Percentiles rank a stretch among this genome's conserved stretches.
Evolutionary conservation across 2,329 filamentous ascomycete species (phyloP).

Genomic region (Paecilomyces variotii): DNA sequence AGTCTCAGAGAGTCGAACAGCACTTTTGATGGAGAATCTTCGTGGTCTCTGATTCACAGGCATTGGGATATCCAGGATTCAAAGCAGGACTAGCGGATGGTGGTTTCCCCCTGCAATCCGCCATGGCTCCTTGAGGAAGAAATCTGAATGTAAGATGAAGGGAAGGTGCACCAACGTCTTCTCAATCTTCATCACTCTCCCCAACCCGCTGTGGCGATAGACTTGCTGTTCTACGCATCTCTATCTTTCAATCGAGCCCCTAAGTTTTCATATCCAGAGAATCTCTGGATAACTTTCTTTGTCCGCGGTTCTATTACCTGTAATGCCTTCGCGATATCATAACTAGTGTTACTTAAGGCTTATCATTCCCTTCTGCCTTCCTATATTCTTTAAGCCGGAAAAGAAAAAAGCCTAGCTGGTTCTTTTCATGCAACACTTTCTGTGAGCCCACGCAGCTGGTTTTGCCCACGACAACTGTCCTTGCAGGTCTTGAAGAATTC

Average conservation of each 20-base stretch:
- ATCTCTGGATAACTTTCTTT: background rate
- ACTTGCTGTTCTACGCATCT: background rate
- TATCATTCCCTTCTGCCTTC: background rate
- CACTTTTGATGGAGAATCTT: background rate
- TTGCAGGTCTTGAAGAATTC: background rate
- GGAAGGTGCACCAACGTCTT: slow-evolving; percentile 1
- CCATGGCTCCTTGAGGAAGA: background rate
- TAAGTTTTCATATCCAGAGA: background rate
- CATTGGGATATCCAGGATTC: background rate
- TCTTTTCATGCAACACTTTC: background rate
- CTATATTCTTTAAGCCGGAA: background rate
- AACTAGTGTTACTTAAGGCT: background rate
- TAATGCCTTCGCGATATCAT: background rate
- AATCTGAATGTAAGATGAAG: background rate
- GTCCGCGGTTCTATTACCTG: background rate
- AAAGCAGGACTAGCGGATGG: background rate
- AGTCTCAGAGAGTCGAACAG: background rate
- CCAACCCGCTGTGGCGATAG: background rate
- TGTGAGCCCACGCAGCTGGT: background rate
- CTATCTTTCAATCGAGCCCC: background rate
- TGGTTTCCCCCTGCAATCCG: background rate
- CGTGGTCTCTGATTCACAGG: background rate
- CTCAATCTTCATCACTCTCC: background rate
- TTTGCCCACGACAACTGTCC: background rate
- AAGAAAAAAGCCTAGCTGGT: background rate